Base-by-base conservation (phyloP, 371 early-diverging fungal species). In the Ecytonucleospora hepatopenaei region DNA sequence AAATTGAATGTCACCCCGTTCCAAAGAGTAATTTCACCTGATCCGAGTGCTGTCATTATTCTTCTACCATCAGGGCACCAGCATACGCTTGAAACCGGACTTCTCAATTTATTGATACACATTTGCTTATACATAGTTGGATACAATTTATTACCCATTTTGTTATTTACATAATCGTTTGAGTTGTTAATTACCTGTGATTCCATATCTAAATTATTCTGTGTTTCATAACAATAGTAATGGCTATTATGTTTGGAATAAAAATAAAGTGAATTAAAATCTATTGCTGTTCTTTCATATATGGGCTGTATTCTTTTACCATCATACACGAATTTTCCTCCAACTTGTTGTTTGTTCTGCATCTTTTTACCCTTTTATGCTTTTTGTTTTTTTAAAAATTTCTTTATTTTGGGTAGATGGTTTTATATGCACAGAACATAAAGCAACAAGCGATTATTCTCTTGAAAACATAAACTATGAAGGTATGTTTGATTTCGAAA, bases 1-100 rank as follows among this genome's bases (percentile, higher is more conserved):
- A 97, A 98, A 74, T 98, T 98, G 74, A 97, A 97, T 0, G 91
- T 90, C 34, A 92, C 82, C 2, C 94, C 94, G 76, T 94, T 95
- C 99, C 99, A 98, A 46, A 97, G 80, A 0, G 97, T 97, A 68
- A 98, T 93, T 81, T 97, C 97, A 3, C 99, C 99, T 71, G 88
- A 88, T 0, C 91, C 86, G 0, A 90, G 88, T 0, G 96, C 99
- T 1, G 95, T 92, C 31, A 97, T 88, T 19, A 96, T 80, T 55
- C 97, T 86, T 34, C 96, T 84, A 1, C 97, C 97, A 81, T 98
- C 97, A 0, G 96, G 96, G 8, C 91, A 92, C 92, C 94, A 98
- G 85, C 86, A 79, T 51, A 93, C 86, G 16, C 88, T 90, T 75
- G 95, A 94, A 31, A 96, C 87, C 5, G 96, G 94, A 75, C 87